phyloP scores from a whole-genome alignment of 129 eudicot species.

The Logfia minima region DNA sequence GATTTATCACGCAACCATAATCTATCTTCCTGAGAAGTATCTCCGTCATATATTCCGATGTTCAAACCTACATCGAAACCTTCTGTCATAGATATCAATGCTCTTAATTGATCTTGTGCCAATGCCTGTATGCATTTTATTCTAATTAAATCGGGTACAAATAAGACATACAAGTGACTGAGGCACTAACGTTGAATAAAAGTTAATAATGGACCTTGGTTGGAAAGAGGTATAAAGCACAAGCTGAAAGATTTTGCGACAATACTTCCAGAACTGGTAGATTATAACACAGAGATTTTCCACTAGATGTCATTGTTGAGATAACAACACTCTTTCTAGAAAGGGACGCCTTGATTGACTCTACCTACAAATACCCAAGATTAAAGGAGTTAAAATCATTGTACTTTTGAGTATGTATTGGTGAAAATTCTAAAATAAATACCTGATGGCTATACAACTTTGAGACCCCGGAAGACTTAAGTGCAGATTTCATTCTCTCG shows the following conservation, averaged over 20 bases:
- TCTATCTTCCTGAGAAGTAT: slow-evolving; percentile 80
- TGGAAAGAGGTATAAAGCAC: slow-evolving; percentile 88
- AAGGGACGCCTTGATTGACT: slow-evolving; percentile 76
- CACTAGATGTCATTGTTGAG: slow-evolving; percentile 97
- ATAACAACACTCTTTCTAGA: slow-evolving; percentile 78
- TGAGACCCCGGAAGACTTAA: slow-evolving; percentile 55
- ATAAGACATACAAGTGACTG: slow-evolving; percentile 14
- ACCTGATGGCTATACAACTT: slow-evolving; percentile 95
- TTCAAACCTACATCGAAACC: slow-evolving; percentile 54
- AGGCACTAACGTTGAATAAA: slow-evolving; percentile 7
- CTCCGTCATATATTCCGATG: slow-evolving; percentile 88
- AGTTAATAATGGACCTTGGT: slow-evolving; percentile 59
- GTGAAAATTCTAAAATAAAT: background rate
- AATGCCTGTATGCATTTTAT: slow-evolving; percentile 68
- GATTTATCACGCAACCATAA: slow-evolving; percentile 77
- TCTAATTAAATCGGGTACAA: slow-evolving; percentile 4
- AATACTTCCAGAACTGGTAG: slow-evolving; percentile 78
- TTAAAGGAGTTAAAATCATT: background rate
- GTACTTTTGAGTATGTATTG: background rate
- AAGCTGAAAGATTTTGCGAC: slow-evolving; percentile 62
- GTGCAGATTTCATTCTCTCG: slow-evolving; percentile 52
- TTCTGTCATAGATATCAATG: slow-evolving; percentile 51
- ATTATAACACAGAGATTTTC: slow-evolving; percentile 86
- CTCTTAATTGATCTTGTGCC: slow-evolving; percentile 96
- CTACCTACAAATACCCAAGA: slow-evolving; percentile 43